Conservation (phyloP, 23 red algal genomes). For the Porphyridium purpureum region DNA sequence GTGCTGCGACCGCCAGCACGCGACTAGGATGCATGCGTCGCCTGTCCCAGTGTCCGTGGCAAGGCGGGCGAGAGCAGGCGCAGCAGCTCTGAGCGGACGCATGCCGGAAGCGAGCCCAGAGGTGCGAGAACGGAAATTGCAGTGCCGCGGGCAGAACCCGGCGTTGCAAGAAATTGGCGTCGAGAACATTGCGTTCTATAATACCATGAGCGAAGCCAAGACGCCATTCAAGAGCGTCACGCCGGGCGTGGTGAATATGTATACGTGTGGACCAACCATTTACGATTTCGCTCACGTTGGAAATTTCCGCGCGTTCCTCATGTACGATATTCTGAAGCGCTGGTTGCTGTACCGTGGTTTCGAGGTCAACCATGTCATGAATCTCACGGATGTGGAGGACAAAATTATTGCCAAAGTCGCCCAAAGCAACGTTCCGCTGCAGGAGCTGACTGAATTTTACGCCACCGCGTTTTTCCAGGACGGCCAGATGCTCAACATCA, state of each 20-base stretch:
- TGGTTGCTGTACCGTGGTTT: constrained; percentile 56
- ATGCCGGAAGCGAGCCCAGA: no score
- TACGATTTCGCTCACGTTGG: constrained; percentile 98
- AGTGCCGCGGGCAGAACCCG: no score
- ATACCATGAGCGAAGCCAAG: constrained; percentile 54
- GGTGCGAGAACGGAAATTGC: no score
- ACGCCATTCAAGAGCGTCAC: constrained; percentile 39
- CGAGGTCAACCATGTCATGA: constrained; percentile 73
- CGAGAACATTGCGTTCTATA: no score
- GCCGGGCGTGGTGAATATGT: constrained; percentile 59
- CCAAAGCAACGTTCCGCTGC: constrained; percentile 4
- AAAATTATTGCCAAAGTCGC: constrained; percentile 67
- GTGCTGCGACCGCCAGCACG: no score
- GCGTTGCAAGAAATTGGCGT: no score
- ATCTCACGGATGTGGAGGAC: constrained; percentile 96
- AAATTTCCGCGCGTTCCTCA: constrained; percentile 94
- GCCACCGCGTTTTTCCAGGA: constrained; percentile 68
- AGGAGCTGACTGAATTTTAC: constrained; percentile 40
- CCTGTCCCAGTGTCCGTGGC: no score
- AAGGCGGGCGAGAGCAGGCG: no score
- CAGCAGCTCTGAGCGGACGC: no score
- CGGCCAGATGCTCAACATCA: constrained; percentile 64
- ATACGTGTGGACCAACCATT: constrained; percentile 93
- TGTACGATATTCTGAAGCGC: constrained; percentile 83
- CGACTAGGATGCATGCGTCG: no score